A percentile compares a stretch with the other conserved stretches of the same genome.
Conservation (phyloP, 345 rosid genomes). For the Eucalyptus sideroxylon region DNA sequence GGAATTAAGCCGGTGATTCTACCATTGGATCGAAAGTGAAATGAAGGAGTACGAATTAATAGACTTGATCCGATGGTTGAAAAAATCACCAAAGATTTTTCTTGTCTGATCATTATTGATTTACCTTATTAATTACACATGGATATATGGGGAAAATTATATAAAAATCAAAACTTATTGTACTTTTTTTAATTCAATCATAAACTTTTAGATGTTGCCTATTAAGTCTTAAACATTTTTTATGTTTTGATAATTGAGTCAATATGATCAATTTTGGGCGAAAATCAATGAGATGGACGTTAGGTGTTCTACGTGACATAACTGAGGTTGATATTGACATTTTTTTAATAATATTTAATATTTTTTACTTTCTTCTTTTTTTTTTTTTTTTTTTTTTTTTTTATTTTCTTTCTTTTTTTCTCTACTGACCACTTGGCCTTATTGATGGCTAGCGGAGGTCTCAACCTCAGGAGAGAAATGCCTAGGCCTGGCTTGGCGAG, state of each 20-base stretch:
- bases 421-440: rapidly evolving
- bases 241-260: rapidly evolving
- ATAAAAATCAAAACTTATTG: rapidly evolving
- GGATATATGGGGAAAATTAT: not conserved
- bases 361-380: not conserved
- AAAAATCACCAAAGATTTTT: not conserved
- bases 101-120: rapidly evolving
- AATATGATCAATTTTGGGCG: rapidly evolving
- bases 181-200: too few species aligned
- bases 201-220: rapidly evolving
- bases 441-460: not conserved
- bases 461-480: rapidly evolving
- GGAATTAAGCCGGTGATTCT: not conserved
- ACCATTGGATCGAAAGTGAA: not conserved
- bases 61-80: not conserved
- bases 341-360: not conserved
- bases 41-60: not conserved
- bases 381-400: rapidly evolving
- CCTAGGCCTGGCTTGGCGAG: not conserved
- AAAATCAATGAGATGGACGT: rapidly evolving
- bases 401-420: not conserved
- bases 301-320: rapidly evolving
- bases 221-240: not conserved
- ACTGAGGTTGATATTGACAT: rapidly evolving
- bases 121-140: not conserved